Evolutionary conservation across 2,329 filamentous ascomycete genomes (phyloP).

Genomic region (Lachnellula subtilissima): DNA sequence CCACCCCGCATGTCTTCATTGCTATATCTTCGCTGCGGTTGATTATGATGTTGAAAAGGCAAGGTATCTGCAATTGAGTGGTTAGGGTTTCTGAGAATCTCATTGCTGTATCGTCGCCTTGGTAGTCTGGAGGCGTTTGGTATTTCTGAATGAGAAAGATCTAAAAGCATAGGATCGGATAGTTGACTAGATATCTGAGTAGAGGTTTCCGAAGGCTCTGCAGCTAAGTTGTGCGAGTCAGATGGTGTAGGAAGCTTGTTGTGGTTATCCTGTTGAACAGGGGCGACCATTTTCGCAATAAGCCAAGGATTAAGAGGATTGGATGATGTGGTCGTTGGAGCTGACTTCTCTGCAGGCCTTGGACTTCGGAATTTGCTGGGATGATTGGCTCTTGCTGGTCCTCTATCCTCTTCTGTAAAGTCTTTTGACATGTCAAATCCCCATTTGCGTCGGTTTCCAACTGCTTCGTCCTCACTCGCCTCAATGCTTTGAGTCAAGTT

Average conservation of each 20-base stretch:
- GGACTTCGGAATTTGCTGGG: conserved; percentile 1
- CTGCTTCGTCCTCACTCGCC: not conserved
- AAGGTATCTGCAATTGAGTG: not conserved
- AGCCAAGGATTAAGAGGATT: conserved; percentile 36
- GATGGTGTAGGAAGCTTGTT: conserved; percentile 1
- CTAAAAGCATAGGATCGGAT: conserved; percentile 7
- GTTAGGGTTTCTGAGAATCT: not conserved
- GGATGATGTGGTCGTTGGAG: not conserved
- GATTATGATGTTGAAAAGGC: not conserved
- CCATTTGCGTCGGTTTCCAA: conserved; percentile 16
- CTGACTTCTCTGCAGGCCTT: not conserved
- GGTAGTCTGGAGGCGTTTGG: not conserved
- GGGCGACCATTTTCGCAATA: conserved; percentile 36
- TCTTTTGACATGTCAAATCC: conserved; percentile 43
- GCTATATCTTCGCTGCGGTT: not conserved
- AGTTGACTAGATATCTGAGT: not conserved
- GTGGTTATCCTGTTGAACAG: conserved; percentile 6
- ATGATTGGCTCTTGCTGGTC: not conserved
- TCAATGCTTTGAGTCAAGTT: not conserved
- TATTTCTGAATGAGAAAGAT: not conserved
- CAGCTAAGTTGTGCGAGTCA: conserved; percentile 2
- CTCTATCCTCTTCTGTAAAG: conserved; percentile 41
- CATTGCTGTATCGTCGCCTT: conserved; percentile 3
- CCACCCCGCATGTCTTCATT: not conserved
- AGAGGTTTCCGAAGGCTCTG: conserved; percentile 3